Evolutionary conservation across 306 rosid genomes (phyloP).

Genomic region (Astragalus membranaceus): DNA sequence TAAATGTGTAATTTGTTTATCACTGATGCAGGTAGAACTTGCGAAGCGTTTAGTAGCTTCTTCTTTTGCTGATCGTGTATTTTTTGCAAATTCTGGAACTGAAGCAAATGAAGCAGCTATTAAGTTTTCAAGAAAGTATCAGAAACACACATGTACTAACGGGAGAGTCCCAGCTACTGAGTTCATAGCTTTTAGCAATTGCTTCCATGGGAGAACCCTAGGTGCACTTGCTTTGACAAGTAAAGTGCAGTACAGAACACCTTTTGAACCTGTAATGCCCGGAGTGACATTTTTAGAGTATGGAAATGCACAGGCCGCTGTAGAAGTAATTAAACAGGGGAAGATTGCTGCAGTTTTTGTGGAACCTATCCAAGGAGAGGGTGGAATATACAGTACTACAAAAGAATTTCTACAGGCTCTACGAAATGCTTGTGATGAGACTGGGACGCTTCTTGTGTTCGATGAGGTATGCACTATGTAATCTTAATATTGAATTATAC

Average conservation of each 20-base stretch:
- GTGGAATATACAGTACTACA: constrained; percentile 80
- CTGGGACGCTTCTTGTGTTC: constrained; percentile 74
- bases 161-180: constrained; percentile 51
- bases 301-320: constrained; percentile 66
- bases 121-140: constrained; percentile 84
- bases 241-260: constrained; percentile 78
- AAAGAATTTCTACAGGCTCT: constrained; percentile 72
- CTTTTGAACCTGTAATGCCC: constrained; percentile 95
- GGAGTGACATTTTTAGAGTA: constrained; percentile 82
- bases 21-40: constrained; percentile 65
- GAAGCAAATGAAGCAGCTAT: constrained; percentile 96
- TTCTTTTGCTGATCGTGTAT: constrained; percentile 90
- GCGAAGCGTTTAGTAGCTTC: constrained; percentile 60
- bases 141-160: constrained; percentile 44
- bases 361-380: constrained; percentile 97
- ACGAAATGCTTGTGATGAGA: constrained; percentile 70
- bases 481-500: not conserved
- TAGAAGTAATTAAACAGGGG: constrained; percentile 47
- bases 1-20: not conserved
- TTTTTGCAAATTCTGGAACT: constrained; percentile 85
- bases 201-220: constrained; percentile 93
- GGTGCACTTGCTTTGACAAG: constrained; percentile 97
- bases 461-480: constrained; percentile 62
- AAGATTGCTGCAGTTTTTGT: constrained; percentile 84
- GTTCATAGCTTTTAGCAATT: constrained; percentile 70